Evolutionary conservation across 768 basidiomycete species (phyloP), one percentile per base, ranked within the genome.

Genomic region (Mycena haematopus): DNA sequence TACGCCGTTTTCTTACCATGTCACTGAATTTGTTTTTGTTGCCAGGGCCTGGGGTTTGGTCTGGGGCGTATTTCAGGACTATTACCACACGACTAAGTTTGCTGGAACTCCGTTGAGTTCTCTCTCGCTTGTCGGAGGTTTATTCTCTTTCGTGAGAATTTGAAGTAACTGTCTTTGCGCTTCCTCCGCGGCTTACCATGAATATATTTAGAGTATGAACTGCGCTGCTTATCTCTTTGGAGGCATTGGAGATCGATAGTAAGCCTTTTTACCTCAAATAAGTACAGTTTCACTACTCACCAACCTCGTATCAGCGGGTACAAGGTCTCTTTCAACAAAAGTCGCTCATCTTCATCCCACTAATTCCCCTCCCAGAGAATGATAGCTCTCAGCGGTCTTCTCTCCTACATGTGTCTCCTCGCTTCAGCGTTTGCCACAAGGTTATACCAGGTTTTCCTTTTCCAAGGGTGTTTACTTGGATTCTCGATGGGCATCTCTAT

Each of bases 31-130:
- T 27, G 31, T n/a, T 42, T n/a, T n/a, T n/a, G n/a, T n/a, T 25
- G 14, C 8, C 29, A 69, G 69, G 63, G 66, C 62, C 8, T 68
- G 60, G 57, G 61, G 68, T 7, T 46, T 74, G 63, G 70, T 70
- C 19, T 76, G 73, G 73, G 74, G 74, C 29, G 72, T 76, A 1
- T 70, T 74, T 0, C 71, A 76, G 40, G 74, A 73, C 57, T 76
- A 71, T 60, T 74, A 73, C 56, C 70, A 72, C 58, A 56, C 69
- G 25, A 66, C 56, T 35, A 53, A 66, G 52, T 71, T 71, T 46
- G 55, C 71, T 4, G 66, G 54, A 5, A 69, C 63, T 0, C 51
- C 53, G n/a, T 45, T 69, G 49, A 69, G 68, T 54, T 46, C 58
- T 0, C 59, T 69, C 24, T 71, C 69, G 36, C 67, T 71, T 31